These are phyloP conservation scores for Xylariaceae sp. DNA, from an alignment of 2,329 filamentous ascomycete genomes.

Conservation along the genomic window DNA sequence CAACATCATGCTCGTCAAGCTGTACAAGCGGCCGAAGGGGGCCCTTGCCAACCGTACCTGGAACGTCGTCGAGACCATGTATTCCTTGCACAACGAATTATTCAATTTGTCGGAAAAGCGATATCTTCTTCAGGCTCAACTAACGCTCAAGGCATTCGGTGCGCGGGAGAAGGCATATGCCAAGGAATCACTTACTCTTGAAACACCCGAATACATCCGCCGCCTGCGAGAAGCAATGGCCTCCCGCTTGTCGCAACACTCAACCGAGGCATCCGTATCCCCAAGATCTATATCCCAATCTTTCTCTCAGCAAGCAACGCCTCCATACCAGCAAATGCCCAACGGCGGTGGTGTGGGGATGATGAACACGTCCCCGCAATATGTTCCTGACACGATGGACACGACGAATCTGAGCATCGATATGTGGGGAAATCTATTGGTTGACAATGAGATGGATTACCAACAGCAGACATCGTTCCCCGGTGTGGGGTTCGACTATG, in stretches of 20 bases:
- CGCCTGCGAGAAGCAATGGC: constrained; percentile 12
- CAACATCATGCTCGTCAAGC: constrained; percentile 12
- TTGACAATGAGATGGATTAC: neutral
- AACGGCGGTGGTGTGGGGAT: no score
- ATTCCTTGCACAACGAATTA: constrained; percentile 11
- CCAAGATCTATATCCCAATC: neutral
- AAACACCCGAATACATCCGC: constrained; percentile 13
- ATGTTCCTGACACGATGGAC: neutral
- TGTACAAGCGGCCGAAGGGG: constrained; percentile 14
- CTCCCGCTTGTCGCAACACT: neutral
- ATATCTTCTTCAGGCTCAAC: constrained; percentile 8
- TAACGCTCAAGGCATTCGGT: constrained; percentile 19
- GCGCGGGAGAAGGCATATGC: constrained; percentile 15
- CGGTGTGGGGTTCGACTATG: no score
- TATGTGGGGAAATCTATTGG: neutral
- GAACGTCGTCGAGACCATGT: constrained; percentile 10
- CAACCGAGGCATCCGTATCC: neutral
- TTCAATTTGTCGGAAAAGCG: constrained; percentile 16
- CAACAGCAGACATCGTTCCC: neutral
- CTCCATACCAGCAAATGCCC: neutral
- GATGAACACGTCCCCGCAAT: no score
- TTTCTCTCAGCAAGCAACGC: neutral
- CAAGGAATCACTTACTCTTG: constrained; percentile 8
- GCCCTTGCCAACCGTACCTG: constrained; percentile 16
- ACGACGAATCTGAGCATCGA: neutral